Conservation (phyloP, 257 asterid genomes). For the Craterostigma plantagineum region DNA sequence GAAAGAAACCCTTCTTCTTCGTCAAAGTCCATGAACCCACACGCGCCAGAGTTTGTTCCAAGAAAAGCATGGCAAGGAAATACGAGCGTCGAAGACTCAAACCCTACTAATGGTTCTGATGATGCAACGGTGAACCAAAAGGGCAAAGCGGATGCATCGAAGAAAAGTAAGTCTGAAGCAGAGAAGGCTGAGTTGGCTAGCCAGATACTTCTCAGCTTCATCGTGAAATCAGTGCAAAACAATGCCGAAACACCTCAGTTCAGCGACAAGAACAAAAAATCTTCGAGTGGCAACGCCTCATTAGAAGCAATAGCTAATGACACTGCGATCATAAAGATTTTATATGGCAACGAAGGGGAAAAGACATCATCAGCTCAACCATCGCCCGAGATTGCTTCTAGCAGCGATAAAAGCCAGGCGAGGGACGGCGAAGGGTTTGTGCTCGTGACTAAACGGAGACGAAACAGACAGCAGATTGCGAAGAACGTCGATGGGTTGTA, state of each 20-base stretch:
- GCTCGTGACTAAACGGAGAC: conserved; percentile 70
- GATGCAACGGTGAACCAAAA: conserved; percentile 16
- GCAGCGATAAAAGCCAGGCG: conserved; percentile 12
- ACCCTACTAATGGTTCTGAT: conserved; percentile 15
- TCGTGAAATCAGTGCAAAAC: conserved; percentile 74
- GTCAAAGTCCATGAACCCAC: conserved; percentile 80
- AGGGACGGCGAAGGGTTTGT: conserved; percentile 85
- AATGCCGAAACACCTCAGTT: conserved; percentile 34
- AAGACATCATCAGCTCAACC: background rate
- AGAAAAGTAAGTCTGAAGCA: conserved; percentile 38
- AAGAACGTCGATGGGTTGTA: conserved; percentile 47
- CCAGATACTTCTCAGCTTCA: conserved; percentile 84
- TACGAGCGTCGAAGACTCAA: conserved; percentile 32
- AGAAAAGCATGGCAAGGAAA: conserved; percentile 36
- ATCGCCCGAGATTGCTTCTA: background rate
- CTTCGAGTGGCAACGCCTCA: conserved; percentile 23
- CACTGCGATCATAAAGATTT: conserved; percentile 57
- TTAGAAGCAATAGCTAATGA: conserved; percentile 74
- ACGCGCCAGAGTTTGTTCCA: conserved; percentile 90
- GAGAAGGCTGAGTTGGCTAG: conserved; percentile 84
- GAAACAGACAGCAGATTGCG: conserved; percentile 65
- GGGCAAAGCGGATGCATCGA: conserved; percentile 27
- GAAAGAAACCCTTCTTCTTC: conserved; percentile 21
- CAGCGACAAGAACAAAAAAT: conserved; percentile 28
- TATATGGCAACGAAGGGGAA: conserved; percentile 40